A percentile compares a stretch with the other conserved stretches of the same genome.
Evolutionary conservation across 495 filamentous ascomycete species (phyloP).

Genomic region (Talaromyces borbonicus): DNA sequence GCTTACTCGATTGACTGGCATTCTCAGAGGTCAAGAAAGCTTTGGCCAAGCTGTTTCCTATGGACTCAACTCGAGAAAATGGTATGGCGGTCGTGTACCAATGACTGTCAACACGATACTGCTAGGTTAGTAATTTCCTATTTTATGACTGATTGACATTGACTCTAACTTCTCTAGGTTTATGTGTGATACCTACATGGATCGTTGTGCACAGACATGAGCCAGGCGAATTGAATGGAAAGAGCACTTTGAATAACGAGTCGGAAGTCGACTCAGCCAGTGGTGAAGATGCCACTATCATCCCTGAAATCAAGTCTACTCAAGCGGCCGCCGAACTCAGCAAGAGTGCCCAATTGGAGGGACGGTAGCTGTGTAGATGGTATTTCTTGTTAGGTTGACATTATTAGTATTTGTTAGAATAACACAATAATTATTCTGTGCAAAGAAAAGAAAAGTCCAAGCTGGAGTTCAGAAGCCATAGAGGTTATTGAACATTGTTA

Average conservation of each 20-base stretch:
- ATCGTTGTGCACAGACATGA: slow-evolving; percentile 13
- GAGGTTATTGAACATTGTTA: neutral
- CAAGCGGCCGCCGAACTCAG: neutral
- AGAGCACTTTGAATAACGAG: neutral
- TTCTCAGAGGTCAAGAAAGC: slow-evolving; percentile 51
- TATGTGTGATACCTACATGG: slow-evolving; percentile 24
- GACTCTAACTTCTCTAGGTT: neutral
- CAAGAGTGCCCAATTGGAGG: neutral
- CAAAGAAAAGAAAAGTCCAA: neutral
- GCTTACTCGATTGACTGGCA: slow-evolving; percentile 46
- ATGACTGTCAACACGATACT: slow-evolving; percentile 41
- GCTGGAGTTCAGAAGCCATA: neutral
- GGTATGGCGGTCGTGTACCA: slow-evolving; percentile 38
- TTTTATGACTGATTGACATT: neutral
- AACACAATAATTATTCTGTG: neutral
- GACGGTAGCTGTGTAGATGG: neutral
- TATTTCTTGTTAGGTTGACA: neutral
- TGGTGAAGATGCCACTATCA: neutral
- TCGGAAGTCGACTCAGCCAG: neutral
- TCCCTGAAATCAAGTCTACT: neutral
- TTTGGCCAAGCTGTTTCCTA: slow-evolving; percentile 52
- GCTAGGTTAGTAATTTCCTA: slow-evolving; percentile 19
- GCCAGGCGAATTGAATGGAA: neutral
- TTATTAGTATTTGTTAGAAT: neutral
- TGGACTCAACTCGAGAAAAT: slow-evolving; percentile 39